These are phyloP conservation scores for Mimosa bimucronata DNA, from an alignment of 306 rosid species.

Conservation along the genomic window DNA sequence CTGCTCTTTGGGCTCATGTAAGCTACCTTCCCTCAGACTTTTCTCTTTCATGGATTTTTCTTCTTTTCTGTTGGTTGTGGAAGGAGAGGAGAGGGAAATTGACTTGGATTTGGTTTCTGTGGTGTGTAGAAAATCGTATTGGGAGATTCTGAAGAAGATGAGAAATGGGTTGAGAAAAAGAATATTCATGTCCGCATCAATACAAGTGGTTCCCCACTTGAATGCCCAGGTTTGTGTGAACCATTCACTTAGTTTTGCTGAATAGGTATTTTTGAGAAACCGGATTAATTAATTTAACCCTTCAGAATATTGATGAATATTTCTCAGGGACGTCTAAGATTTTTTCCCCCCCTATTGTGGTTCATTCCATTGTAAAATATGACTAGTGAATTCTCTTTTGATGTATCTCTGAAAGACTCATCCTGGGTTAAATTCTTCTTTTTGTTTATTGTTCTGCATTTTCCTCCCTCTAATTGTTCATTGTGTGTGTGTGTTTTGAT, in stretches of 20 bases:
- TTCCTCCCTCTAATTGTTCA: background rate
- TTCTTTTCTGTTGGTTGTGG: background rate
- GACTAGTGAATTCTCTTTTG: background rate
- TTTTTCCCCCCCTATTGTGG: background rate
- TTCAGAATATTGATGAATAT: background rate
- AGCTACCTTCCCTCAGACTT: slow-evolving; percentile 1
- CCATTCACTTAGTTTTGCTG: background rate
- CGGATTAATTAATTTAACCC: background rate
- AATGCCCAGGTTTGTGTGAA: slow-evolving; percentile 63
- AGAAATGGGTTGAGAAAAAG: slow-evolving; percentile 53
- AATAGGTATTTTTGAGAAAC: slow-evolving; percentile 30
- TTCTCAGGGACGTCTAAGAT: background rate
- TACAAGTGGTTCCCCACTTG: slow-evolving; percentile 77
- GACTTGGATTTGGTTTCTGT: slow-evolving; percentile 33
- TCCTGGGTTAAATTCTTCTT: background rate
- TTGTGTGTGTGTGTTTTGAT: slow-evolving; percentile 32
- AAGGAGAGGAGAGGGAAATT: slow-evolving; percentile 20
- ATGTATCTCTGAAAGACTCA: background rate
- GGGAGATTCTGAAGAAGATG: slow-evolving; percentile 53
- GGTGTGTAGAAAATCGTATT: slow-evolving; percentile 54
- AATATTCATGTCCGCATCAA: slow-evolving; percentile 78
- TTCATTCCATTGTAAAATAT: background rate
- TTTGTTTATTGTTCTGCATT: background rate
- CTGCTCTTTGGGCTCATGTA: slow-evolving; percentile 84
- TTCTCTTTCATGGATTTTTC: background rate